Conservation (phyloP, 345 rosid species). For the Aquilaria yunnanensis region DNA sequence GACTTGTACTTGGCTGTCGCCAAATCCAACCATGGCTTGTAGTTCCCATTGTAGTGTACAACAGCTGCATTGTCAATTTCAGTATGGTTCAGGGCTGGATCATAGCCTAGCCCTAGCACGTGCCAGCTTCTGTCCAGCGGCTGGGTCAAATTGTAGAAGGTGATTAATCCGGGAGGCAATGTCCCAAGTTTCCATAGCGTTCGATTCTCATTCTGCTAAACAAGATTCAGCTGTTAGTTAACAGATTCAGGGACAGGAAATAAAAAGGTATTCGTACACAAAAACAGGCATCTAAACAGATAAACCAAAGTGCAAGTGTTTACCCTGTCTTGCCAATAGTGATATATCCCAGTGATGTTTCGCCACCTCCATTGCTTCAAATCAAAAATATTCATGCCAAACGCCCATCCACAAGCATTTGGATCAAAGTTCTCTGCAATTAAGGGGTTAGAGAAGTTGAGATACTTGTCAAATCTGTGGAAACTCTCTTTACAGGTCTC, state of each 20-base stretch:
- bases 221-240: constrained; percentile 11
- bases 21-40: constrained; percentile 96
- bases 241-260: background rate
- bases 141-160: constrained; percentile 83
- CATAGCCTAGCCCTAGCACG: constrained; percentile 92
- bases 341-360: constrained; percentile 90
- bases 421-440: constrained; percentile 67
- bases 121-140: constrained; percentile 89
- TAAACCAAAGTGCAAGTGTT: constrained; percentile 1
- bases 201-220: constrained; percentile 87
- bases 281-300: too few relatives aligned
- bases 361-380: constrained; percentile 82
- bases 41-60: constrained; percentile 93
- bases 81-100: constrained; percentile 92
- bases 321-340: constrained; percentile 96
- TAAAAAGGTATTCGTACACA: too few relatives aligned
- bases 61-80: constrained; percentile 86
- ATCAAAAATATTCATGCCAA: constrained; percentile 98
- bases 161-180: constrained; percentile 91
- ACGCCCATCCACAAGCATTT: constrained; percentile 96
- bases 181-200: constrained; percentile 98
- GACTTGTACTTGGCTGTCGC: constrained; percentile 79
- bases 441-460: constrained; percentile 87
- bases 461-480: constrained; percentile 97
- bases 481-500: constrained; percentile 91